These are phyloP conservation scores for Cyclostephanos invisitatus DNA, from an alignment of 108 stramenopile genomes.

Conservation along the genomic window DNA sequence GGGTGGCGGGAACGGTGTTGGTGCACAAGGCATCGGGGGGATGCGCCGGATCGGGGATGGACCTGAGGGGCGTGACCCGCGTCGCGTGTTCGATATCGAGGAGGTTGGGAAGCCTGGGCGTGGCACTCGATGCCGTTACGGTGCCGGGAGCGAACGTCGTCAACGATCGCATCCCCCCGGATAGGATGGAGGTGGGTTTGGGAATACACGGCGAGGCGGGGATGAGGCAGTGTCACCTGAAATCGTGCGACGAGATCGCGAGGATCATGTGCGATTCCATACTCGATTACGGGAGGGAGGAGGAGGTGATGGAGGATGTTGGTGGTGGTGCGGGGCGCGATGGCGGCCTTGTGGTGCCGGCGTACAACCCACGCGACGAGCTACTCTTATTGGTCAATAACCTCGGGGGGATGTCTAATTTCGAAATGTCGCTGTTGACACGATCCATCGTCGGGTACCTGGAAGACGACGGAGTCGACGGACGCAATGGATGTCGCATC, in stretches of 20 bases:
- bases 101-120: constrained; percentile 87
- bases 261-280: constrained; percentile 75
- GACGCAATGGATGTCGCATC: constrained; percentile 47
- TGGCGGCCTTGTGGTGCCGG: constrained; percentile 51
- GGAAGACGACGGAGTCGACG: constrained; percentile 28
- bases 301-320: no score
- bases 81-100: constrained; percentile 61
- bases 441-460: constrained; percentile 62
- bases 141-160: constrained; percentile 84
- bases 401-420: constrained; percentile 91
- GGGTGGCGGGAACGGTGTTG: constrained; percentile 95
- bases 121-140: constrained; percentile 88
- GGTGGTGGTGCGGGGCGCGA: no score
- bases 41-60: constrained; percentile 64
- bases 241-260: constrained; percentile 78
- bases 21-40: constrained; percentile 97
- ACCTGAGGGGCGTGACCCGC: constrained; percentile 68
- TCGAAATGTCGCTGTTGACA: constrained; percentile 92
- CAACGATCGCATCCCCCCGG: constrained; percentile 64
- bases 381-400: constrained; percentile 91
- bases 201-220: constrained; percentile 99
- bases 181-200: constrained; percentile 89
- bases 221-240: constrained; percentile 62
- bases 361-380: constrained; percentile 68
- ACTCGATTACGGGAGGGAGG: constrained; percentile 66